phyloP scores from a whole-genome alignment of 129 eudicot species.

The Apium graveolens region DNA sequence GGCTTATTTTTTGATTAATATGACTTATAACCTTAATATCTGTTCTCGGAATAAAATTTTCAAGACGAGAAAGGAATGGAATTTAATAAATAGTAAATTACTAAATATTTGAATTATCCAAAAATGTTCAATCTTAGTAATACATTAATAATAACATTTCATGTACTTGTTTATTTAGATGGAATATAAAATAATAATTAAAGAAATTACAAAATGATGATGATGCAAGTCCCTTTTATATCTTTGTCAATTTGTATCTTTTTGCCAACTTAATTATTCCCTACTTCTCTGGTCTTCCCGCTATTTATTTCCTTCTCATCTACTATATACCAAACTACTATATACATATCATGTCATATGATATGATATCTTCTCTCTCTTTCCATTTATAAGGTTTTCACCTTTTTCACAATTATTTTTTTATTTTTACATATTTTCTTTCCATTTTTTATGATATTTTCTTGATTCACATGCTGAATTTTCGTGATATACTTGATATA shows the following conservation, averaged over 20 bases:
- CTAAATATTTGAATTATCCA: too few species aligned
- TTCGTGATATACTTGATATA: neutral
- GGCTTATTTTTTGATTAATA: too few species aligned
- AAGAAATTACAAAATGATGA: neutral
- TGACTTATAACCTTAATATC: too few species aligned
- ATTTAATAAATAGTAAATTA: too few species aligned
- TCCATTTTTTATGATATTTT: neutral
- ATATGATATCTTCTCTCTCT: neutral
- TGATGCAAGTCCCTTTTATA: neutral
- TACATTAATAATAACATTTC: too few species aligned
- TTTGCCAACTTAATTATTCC: neutral
- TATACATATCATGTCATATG: neutral
- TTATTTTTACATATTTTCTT: neutral
- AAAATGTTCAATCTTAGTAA: too few species aligned
- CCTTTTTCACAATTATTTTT: neutral
- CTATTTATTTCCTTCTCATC: conserved; percentile 6
- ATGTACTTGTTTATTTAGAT: too few species aligned
- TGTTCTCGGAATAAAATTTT: too few species aligned
- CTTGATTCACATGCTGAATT: conserved; percentile 1
- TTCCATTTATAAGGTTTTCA: neutral
- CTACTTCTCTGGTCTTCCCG: conserved; percentile 4
- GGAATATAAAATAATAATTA: neutral
- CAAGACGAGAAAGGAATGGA: too few species aligned
- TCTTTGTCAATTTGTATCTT: neutral
- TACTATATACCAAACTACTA: neutral